These are phyloP conservation scores for Podaxis sp. DNA, from an alignment of 768 basidiomycete genomes.

Conservation along the genomic window DNA sequence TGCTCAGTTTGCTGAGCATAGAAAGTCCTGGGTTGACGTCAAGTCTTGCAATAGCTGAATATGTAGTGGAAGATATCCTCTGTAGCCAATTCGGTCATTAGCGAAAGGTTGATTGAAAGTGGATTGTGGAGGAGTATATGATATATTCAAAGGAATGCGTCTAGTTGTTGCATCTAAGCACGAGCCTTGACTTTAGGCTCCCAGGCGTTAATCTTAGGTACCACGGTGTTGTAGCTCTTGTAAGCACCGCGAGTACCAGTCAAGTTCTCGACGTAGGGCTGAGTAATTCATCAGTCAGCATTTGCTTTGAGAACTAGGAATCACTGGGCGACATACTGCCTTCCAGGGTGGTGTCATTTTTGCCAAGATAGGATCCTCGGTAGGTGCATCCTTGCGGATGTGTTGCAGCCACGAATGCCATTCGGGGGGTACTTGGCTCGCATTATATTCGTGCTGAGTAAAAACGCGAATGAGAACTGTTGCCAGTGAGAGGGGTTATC, in stretches of 20 bases:
- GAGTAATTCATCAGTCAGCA: conserved; percentile 8
- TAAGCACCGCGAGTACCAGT: conserved; percentile 93
- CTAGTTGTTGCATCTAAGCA: conserved; percentile 24
- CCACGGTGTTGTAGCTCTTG: conserved; percentile 83
- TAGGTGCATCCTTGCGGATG: conserved; percentile 82
- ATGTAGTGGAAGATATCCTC: conserved; percentile 66
- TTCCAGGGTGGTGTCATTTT: conserved; percentile 77
- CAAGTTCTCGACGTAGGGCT: conserved; percentile 87
- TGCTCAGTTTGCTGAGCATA: conserved; percentile 88
- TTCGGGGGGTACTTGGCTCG: conserved; percentile 92
- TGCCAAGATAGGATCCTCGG: conserved; percentile 71
- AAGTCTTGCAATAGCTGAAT: conserved; percentile 83
- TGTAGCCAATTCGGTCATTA: conserved; percentile 18
- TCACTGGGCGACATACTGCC: conserved; percentile 51
- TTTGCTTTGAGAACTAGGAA: not conserved
- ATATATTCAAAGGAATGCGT: not conserved
- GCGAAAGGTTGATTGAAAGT: conserved; percentile 9
- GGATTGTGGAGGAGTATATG: conserved; percentile 1
- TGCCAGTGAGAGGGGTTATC: conserved; percentile 1
- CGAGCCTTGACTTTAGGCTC: conserved; percentile 68
- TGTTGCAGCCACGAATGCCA: conserved; percentile 97
- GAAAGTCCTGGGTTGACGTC: conserved; percentile 93
- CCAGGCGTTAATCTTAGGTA: conserved; percentile 84
- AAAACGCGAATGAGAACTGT: conserved; percentile 8
- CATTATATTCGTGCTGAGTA: conserved; percentile 77